phyloP scores from a whole-genome alignment of 768 basidiomycete species.

The Peribolospora baueri region DNA sequence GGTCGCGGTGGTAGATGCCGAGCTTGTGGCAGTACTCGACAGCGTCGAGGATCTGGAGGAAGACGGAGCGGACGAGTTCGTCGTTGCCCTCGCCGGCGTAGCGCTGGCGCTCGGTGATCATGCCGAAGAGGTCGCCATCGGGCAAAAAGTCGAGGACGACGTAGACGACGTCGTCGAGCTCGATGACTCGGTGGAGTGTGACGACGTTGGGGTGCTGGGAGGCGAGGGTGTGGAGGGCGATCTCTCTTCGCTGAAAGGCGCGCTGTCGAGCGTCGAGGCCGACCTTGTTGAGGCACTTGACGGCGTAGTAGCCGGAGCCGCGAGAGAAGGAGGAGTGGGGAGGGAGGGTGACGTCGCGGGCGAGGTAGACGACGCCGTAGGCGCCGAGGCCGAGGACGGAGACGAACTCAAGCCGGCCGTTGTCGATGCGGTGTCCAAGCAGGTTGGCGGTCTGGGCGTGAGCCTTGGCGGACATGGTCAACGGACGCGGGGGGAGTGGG shows the following conservation, averaged over 20 bases:
- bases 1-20: constrained; percentile 83
- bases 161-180: constrained; percentile 38
- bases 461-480: too few species aligned
- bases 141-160: constrained; percentile 78
- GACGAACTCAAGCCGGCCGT: constrained; percentile 53
- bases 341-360: constrained; percentile 28
- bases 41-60: constrained; percentile 78
- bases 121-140: constrained; percentile 74
- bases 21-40: constrained; percentile 77
- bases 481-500: too few species aligned
- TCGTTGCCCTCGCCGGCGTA: constrained; percentile 36
- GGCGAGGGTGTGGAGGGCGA: constrained; percentile 27
- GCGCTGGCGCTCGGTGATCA: constrained; percentile 34
- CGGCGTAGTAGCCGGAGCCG: constrained; percentile 36
- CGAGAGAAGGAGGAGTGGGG: not conserved
- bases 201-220: constrained; percentile 33
- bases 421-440: constrained; percentile 56
- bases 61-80: constrained; percentile 61
- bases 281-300: constrained; percentile 54
- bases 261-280: constrained; percentile 36
- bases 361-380: constrained; percentile 86
- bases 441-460: constrained; percentile 15
- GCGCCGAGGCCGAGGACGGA: constrained; percentile 77
- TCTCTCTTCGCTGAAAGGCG: constrained; percentile 44
- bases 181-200: constrained; percentile 38